Evolutionary conservation across 768 basidiomycete genomes (phyloP), one percentile per base, ranked within the genome.

Genomic region (Lentinula sp.): DNA sequence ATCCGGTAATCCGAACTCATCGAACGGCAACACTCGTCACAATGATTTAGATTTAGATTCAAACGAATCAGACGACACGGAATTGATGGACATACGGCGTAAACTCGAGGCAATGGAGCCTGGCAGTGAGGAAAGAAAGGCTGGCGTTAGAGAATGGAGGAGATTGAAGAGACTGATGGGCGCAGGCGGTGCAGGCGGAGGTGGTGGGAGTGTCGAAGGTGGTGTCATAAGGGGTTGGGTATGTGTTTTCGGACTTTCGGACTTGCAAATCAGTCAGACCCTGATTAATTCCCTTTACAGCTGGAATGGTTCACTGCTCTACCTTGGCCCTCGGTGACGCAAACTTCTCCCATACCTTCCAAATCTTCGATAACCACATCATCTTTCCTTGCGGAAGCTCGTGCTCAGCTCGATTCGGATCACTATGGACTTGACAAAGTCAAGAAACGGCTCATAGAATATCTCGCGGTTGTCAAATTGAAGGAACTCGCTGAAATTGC

Each of bases 401-500:
- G 90, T 23, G 76, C 77, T 21, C 93, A 91, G 69, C 84, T 98
- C 8, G 94, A 98, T 66, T 80, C 85, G 11, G 95, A 96, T 62
- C 95, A 98, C 71, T 96, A 87, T 66, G 95, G 95, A 1, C 77
- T 98, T 16, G 92, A 95, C 61, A 92, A 91, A 70, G 88, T 98
- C 70, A 98, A 97, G 80, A 87, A 91, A 64, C 80, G 95, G 9
- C 73, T 96, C 2, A 89, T 96, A 50, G 95, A 97, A 68, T 97
- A 93, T 70, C 82, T 98, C 43, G 94, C 93, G 0, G 89, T 97
- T 10, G 87, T 95, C 37, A 76, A 92, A 62, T 73, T 83, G 54
- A 78, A 80, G 67, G 79, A 81, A 65, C 66, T 81, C 60, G 60
- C 59, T 23, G 59, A 60, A 23, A n/a, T 42, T 42, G 58, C 43